These are phyloP conservation scores for Geotrichum klebahnii DNA, from an alignment of 1,139 yeast genomes.

Conservation along the genomic window DNA sequence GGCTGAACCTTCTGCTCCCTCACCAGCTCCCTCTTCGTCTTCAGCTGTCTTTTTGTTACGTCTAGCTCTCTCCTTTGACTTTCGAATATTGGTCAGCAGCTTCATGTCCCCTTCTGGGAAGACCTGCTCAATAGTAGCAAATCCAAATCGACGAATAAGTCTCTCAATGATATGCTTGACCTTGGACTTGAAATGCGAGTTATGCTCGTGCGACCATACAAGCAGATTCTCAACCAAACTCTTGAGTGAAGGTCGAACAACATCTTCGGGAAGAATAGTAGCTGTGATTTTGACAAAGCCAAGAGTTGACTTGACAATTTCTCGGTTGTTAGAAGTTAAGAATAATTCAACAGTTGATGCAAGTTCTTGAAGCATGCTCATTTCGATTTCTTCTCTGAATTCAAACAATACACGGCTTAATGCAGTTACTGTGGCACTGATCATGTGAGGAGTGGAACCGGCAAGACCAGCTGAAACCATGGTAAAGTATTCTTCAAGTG, in stretches of 20 bases:
- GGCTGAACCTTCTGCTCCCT: too few species aligned
- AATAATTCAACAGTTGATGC: slow-evolving; percentile 87
- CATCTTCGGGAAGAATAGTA: slow-evolving; percentile 74
- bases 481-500: slow-evolving; percentile 76
- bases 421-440: slow-evolving; percentile 91
- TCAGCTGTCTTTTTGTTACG: slow-evolving; percentile 58
- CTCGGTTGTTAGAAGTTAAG: slow-evolving; percentile 84
- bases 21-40: slow-evolving; percentile 30
- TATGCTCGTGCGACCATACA: slow-evolving; percentile 94
- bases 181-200: slow-evolving; percentile 87
- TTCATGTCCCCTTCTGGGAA: slow-evolving; percentile 89
- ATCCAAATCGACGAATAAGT: slow-evolving; percentile 82
- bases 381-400: slow-evolving; percentile 62
- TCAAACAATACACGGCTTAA: slow-evolving; percentile 82
- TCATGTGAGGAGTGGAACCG: slow-evolving; percentile 90
- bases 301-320: slow-evolving; percentile 87
- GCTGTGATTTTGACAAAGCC: slow-evolving; percentile 93
- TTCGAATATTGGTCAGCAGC: slow-evolving; percentile 77
- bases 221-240: slow-evolving; percentile 66
- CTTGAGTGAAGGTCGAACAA: slow-evolving; percentile 63
- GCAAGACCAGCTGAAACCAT: slow-evolving; percentile 96
- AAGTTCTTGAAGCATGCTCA: slow-evolving; percentile 60
- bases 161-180: slow-evolving; percentile 92
- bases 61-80: slow-evolving; percentile 78
- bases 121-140: slow-evolving; percentile 66